Evolutionary conservation across 192 early-diverging fungal genomes (phyloP), one percentile per base, ranked within the genome.

Genomic region (Chytriomyces sp.): DNA sequence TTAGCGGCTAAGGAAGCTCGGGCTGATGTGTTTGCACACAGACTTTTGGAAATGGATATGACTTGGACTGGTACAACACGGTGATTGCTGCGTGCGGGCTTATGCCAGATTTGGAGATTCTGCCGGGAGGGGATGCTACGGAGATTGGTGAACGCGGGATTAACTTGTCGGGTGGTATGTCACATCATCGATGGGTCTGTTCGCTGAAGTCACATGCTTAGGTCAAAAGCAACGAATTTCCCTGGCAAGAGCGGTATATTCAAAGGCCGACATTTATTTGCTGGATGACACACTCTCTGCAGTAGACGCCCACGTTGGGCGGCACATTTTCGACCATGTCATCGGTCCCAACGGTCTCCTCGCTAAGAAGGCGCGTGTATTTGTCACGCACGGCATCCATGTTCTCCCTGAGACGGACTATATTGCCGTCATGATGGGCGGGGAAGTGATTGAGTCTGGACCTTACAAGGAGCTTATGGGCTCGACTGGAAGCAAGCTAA

Each of bases 281-380:
- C 10, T 36, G 56, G 81, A 82, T 58, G 80, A 84, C 64, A 64
- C 82, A n/a, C 62, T 82, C 5, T 70, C 64, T 4, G 85, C 85
- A 39, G 89, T 92, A 31, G 91, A 92, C 74, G 90, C 89, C 6
- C 91, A 92, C 75, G 90, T 91, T 0, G 89, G 89, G 4, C 75
- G 84, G 1, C 89, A 91, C 56, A 90, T 99, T 28, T 96, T 96
- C 77, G 89, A 96, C 59, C 75, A 94, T 39, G 93, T 95, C 0
- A 80, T 98, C 59, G 95, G 95, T 19, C 91, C 93, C 38, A 80
- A 88, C n/a, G 95, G 94, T 12, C 69, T 97, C 54, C 82, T 97
- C 17, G 84, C 85, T 26, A 82, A 82, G 44, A 94, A 95, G 70
- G 76, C 89, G 33, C 88, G 94, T 30, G 75, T 98, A 37, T 85